Evolutionary conservation across 1,139 yeast genomes (phyloP), one percentile per base, ranked within the genome.

Genomic region (Magnusiomyces ingens): DNA sequence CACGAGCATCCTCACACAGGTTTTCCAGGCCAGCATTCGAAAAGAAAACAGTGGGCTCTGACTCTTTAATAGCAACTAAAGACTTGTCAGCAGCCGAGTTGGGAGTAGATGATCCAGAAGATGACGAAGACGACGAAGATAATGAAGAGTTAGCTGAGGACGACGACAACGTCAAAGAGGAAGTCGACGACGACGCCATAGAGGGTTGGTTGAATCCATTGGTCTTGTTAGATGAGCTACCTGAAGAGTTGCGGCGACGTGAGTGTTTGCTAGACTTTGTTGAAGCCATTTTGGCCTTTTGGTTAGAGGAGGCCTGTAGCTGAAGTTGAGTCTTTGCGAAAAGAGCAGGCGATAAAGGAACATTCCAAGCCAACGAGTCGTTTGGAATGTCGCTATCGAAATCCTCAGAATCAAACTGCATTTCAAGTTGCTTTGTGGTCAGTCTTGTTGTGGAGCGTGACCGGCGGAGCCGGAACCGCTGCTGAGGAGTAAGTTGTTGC

Each of bases 311-410:
- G 17, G 3, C 32, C 47, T 54, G 49, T 37, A 56, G 48, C 42
- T 52, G 52, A 41, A 56, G 54, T 52, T 61, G 68, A 41, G 65
- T 57, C 52, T 69, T 67, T 6, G 71, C 69, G 49, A 65, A 68
- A 15, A 71, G 65, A 0, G 85, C 76, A 52, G 80, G 83, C 0
- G 85, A 76, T 47, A 81, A 67, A 1, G 89, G 90, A 15, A 84
- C 85, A 60, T 84, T 83, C 69, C 74, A 81, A 57, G 82, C 78
- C 37, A 77, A 71, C 17, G 75, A 70, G 52, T 78, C 78, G 50
- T 74, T 79, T 5, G 82, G 80, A 48, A 80, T 80, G 52, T 78
- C 82, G 56, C 81, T 85, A 52, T 71, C 74, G 35, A 69, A 64
- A 43, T 66, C 53, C 32, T 59, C 62, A 37, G 61, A 56, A 15